Evolutionary conservation across 1,284 basidiomycete species (phyloP), one percentile per base, ranked within the genome.

Genomic region (Leccinum subrobustum): DNA sequence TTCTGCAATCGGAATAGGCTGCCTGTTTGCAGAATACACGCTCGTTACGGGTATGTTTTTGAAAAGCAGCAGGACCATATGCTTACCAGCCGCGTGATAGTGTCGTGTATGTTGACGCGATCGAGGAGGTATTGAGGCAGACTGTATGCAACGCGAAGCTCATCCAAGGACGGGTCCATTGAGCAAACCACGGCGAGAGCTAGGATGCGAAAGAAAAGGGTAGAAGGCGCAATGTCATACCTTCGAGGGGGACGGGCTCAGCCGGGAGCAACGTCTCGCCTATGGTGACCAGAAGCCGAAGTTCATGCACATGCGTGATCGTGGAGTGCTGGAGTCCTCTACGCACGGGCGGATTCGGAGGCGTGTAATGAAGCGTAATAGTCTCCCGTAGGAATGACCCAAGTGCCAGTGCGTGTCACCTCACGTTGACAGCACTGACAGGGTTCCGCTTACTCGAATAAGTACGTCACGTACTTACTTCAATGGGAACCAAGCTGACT

Each of bases 51-150:
- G 16, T 16, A 20, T 4, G 23, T 31, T 16, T 23, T n/a, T 23
- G 12, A 6, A 39, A 6, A 44, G 54, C 16, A n/a, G 35, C 12
- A 37, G n/a, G n/a, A 27, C 33, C 14, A 16, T 14, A 16, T 39
- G 56, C 70, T 55, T 50, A 70, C 70, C 60, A 70, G 27, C 48
- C 68, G 67, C 7, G 63, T 65, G 59, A 70, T 67, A 27, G 70
- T 72, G 37, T 70, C 68, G 20, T 67, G 65, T 53, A 70, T 72
- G 29, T 70, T 72, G 59, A 58, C 14, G 14, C 69, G 68, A 57
- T 70, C 69, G n/a, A 70, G 62, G n/a, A 70, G 27, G 52, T 67
- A 70, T 48, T 70, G 67, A 29, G 64, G 57, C 33, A 68, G 12
- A 35, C 39, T 61, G 59, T 71, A 69, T 33, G 60, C 53, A 23